Base-by-base conservation (phyloP, 2,329 filamentous ascomycete species). In the Rhinocladiella mackenziei region DNA sequence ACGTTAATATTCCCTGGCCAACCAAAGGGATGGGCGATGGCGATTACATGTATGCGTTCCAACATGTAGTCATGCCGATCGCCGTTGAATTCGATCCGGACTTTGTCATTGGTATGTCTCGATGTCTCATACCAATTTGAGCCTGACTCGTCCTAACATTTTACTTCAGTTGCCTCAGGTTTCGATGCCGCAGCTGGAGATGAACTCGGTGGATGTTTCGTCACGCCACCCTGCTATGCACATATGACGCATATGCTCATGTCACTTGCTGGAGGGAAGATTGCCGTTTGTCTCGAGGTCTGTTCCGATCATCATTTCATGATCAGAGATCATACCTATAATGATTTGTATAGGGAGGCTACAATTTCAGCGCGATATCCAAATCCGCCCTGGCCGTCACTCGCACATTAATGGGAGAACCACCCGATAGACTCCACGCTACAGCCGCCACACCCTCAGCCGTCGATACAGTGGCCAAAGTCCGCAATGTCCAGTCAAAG, bases 241-340 rank as follows among this genome's bases (percentile, higher is more conserved):
- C 91, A 98, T 61, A 97, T 98, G 92, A 97, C 92, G 11, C 89
- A 96, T 62, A 96, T 97, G 91, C 78, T 98, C 35, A 97, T 96
- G 89, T 89, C 87, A 2, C 74, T 98, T 14, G 91, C 92, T 1
- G 76, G 82, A 32, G 92, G 92, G 19, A 95, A 89, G 61, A 76
- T 98, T 10, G 86, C 87, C 2, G 91, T 96, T 6, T 96, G 89
- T 61, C 74, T 98, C 2, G 92, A 98, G 65, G 71, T 73, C 8
- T 35, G 32, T 20, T 11, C 48, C 38, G 44, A 26, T 14, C 30
- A 5, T 43, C 4, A 17, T 10, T 43, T 15, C 17, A 14, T 15
- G 17, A 17, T 25, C 14, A 11, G 9, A 4, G 15, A 20, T 17
- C 14, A 26, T 18, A 33, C 8, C 2, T 7, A 22, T 17, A 36